phyloP scores from a whole-genome alignment of 768 basidiomycete genomes.

The Tylopilus sp. region DNA sequence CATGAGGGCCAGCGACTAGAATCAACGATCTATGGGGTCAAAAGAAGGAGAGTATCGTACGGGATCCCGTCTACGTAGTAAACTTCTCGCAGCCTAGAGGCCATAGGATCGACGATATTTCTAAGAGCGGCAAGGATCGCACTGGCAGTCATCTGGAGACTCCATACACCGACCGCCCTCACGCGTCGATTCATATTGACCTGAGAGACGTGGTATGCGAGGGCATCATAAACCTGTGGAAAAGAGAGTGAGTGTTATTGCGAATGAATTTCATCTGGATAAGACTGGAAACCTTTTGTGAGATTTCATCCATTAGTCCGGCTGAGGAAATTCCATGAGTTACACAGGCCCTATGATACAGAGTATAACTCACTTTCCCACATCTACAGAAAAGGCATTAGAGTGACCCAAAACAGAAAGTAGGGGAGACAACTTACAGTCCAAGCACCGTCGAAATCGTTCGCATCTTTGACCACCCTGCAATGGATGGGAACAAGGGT shows the following conservation, averaged over 20 bases:
- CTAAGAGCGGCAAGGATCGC: constrained; percentile 79
- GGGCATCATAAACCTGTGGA: constrained; percentile 79
- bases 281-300: constrained; percentile 58
- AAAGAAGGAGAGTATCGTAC: constrained; percentile 27
- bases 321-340: constrained; percentile 45
- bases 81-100: constrained; percentile 26
- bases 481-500: constrained; percentile 95
- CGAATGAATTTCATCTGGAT: background rate
- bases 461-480: constrained; percentile 75
- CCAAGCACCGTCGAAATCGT: constrained; percentile 95
- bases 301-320: constrained; percentile 88
- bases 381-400: constrained; percentile 48
- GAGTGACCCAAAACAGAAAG: background rate
- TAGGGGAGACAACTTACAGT: constrained; percentile 57
- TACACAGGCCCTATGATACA: background rate
- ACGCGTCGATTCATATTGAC: constrained; percentile 86
- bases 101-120: constrained; percentile 67
- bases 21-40: constrained; percentile 22
- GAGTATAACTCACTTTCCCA: constrained; percentile 74
- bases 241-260: background rate
- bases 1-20: background rate
- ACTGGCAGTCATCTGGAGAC: constrained; percentile 87
- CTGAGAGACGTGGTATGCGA: constrained; percentile 93
- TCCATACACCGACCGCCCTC: constrained; percentile 91
- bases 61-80: constrained; percentile 32